Base-by-base conservation (phyloP, 108 stramenopile genomes). In the Cylindrotheca closterium region DNA sequence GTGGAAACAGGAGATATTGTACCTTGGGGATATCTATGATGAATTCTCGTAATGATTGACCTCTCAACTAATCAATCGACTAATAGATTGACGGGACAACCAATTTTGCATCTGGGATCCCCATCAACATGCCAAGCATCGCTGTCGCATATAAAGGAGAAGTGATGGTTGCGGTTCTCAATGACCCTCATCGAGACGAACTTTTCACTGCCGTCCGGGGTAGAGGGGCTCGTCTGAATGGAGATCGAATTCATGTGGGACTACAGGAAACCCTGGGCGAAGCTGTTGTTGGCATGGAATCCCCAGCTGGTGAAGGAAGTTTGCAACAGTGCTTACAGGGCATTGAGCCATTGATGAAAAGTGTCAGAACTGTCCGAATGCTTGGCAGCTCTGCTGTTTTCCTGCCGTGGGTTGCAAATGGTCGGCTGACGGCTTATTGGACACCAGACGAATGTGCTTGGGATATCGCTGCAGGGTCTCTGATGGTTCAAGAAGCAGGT, bases 401-500 rank as follows among this genome's bases (percentile, higher is more conserved):
- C 85, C 61, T 94, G 22, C 86, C 94, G 22, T 96, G 91, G 91
- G 86, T 94, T 23, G 95, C 94, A 1, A 66, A 75, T 65, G 96
- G 95, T 8, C 70, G 95, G 29, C 51, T 89, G 58, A 79, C 86
- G 21, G 78, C 83, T 28, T 86, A 90, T 75, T 90, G 81, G 78
- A 80, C 78, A 51, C 81, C 81, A 53, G 96, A 97, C 54, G 70
- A 95, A 54, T 84, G 82, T 67, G 77, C 81, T 10, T 97, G 96
- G 95, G 96, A 97, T 76, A 63, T 88, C 0, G 86, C 85, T 0
- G 96, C 96, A 2, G 96, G 96, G 12, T 78, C 75, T 23, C 67
- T 97, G 63, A 74, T 96, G 31, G 78, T 96, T 33, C 68, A 79
- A 65, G 96, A 96, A 65, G 92, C 96, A 1, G 96, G 94, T 19